Percentiles rank a stretch among this genome's conserved stretches.
phyloP scores from a whole-genome alignment of 805 yeast genomes.

The Yarrowia porcina region DNA sequence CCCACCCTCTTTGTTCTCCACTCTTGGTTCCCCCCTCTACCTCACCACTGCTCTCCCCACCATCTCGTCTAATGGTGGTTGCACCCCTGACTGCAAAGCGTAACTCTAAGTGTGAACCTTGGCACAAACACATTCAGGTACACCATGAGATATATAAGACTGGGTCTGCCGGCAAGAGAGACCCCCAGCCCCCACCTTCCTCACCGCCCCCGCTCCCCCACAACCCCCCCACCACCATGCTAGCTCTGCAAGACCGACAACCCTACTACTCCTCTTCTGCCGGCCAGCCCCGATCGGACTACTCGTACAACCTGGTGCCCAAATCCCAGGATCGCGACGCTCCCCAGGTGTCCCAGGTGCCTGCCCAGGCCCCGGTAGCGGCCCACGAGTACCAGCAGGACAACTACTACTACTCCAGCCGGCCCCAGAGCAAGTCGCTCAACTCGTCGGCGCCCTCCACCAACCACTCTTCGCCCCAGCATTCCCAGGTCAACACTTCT shows the following conservation, averaged over 20 bases:
- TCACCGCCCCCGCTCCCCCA: neutral
- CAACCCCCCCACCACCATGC: neutral
- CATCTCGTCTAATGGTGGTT: neutral
- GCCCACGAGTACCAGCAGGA: conserved; percentile 21
- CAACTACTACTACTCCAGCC: conserved; percentile 7
- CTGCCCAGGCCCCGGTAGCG: neutral
- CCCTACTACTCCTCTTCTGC: conserved; percentile 15
- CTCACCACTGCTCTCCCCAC: neutral
- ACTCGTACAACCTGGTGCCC: conserved; percentile 19
- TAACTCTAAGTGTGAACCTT: neutral
- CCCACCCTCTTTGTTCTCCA: no score
- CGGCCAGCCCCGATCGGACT: conserved; percentile 17
- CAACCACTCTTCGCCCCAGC: conserved; percentile 15
- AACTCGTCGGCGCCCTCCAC: conserved; percentile 2
- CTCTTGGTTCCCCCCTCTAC: neutral
- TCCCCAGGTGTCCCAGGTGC: neutral
- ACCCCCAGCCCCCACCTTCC: neutral
- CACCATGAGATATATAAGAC: conserved; percentile 5
- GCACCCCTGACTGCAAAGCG: conserved; percentile 1
- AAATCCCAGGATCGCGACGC: conserved; percentile 16
- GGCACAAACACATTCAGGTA: conserved; percentile 7
- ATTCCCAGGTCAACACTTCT: conserved; percentile 2
- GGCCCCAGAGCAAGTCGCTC: neutral
- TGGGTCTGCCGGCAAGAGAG: neutral
- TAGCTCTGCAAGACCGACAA: conserved; percentile 21